A percentile compares a stretch with the other conserved stretches of the same genome.
phyloP scores from a whole-genome alignment of 1,284 basidiomycete genomes.

The Taiwanofungus camphoratus region DNA sequence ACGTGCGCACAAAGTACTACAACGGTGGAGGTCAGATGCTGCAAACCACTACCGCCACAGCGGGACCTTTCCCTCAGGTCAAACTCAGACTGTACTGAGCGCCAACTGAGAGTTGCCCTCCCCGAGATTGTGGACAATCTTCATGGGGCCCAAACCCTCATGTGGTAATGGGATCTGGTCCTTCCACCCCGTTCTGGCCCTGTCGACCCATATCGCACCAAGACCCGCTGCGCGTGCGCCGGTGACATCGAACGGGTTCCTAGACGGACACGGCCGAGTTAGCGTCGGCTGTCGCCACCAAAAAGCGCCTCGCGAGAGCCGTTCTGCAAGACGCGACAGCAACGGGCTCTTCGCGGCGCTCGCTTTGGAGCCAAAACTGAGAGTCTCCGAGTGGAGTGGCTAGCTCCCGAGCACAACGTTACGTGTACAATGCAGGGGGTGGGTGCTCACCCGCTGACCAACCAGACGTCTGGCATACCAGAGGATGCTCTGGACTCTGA shows the following conservation, averaged over 20 bases:
- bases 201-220: slow-evolving; percentile 29
- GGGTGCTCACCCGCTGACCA: slow-evolving; percentile 28
- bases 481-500: not conserved
- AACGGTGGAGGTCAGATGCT: no score
- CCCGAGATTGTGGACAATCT: slow-evolving; percentile 17
- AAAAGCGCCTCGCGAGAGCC: no score
- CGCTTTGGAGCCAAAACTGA: no score
- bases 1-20: no score
- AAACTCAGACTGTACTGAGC: not conserved
- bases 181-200: slow-evolving; percentile 24
- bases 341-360: no score
- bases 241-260: slow-evolving; percentile 32
- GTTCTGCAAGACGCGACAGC: no score
- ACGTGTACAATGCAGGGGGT: not conserved
- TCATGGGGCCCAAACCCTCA: slow-evolving; percentile 12
- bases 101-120: slow-evolving; percentile 6
- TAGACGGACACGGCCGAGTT: slow-evolving; percentile 10
- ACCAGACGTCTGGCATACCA: slow-evolving; percentile 20
- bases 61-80: no score
- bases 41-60: no score
- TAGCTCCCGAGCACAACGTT: no score
- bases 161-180: slow-evolving; percentile 18
- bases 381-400: no score
- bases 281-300: no score
- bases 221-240: slow-evolving; percentile 26